Conservation (phyloP, 129 eudicot species). For the Pittosporum tobira region DNA sequence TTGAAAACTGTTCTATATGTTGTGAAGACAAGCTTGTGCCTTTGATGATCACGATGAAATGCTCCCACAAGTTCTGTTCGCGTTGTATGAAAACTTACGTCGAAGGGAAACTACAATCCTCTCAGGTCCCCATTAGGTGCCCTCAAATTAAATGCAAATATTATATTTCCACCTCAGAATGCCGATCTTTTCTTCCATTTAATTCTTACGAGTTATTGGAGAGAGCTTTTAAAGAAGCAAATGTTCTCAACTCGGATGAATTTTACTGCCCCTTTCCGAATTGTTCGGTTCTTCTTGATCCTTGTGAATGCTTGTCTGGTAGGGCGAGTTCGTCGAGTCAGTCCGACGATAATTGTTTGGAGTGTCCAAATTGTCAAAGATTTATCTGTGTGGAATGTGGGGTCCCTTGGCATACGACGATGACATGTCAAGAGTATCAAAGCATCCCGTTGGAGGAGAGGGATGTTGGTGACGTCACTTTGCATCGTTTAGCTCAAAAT, state of each 20-base stretch:
- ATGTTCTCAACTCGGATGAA: slow-evolving; percentile 24
- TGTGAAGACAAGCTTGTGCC: slow-evolving; percentile 55
- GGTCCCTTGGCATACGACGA: slow-evolving; percentile 71
- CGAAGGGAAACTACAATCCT: slow-evolving; percentile 47
- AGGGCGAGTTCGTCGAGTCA: slow-evolving; percentile 39
- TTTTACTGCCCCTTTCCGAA: slow-evolving; percentile 63
- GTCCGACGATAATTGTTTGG: slow-evolving; percentile 42
- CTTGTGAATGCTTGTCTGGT: slow-evolving; percentile 32
- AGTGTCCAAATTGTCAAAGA: slow-evolving; percentile 66
- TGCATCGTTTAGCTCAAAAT: slow-evolving; percentile 31
- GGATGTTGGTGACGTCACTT: slow-evolving; percentile 27
- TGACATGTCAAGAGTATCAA: slow-evolving; percentile 80
- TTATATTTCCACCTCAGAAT: slow-evolving; percentile 58
- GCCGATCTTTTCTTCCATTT: slow-evolving; percentile 62
- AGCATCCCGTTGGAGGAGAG: slow-evolving; percentile 46
- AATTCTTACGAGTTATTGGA: slow-evolving; percentile 48
- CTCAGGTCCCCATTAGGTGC: slow-evolving; percentile 67
- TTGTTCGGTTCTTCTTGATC: slow-evolving; percentile 67
- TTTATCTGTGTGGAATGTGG: slow-evolving; percentile 72
- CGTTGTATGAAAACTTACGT: slow-evolving; percentile 70
- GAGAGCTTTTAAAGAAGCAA: slow-evolving; percentile 43
- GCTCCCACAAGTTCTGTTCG: slow-evolving; percentile 91
- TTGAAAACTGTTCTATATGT: slow-evolving; percentile 57
- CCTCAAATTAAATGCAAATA: slow-evolving; percentile 62
- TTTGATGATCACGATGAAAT: slow-evolving; percentile 60